Percentiles rank a stretch among this genome's conserved stretches.
Evolutionary conservation across 1,284 basidiomycete species (phyloP).

Genomic region (Neonothopanus nambi): DNA sequence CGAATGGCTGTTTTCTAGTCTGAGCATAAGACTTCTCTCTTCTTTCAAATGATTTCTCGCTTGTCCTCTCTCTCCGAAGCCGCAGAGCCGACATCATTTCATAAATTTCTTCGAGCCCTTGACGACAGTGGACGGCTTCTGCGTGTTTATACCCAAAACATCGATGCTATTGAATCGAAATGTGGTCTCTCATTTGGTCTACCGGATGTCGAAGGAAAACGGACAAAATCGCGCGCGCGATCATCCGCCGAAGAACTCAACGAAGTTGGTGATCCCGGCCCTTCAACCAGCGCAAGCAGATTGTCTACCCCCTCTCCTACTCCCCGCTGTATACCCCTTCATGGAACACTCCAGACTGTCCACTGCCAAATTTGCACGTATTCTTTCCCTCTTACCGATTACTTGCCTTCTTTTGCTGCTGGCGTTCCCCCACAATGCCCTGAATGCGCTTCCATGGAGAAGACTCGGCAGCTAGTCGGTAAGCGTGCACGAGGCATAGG

Average conservation of each 20-base stretch:
- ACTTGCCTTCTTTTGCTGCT: slow-evolving; percentile 54
- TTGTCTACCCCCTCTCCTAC: slow-evolving; percentile 41
- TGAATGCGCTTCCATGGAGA: slow-evolving; percentile 71
- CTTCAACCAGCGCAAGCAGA: slow-evolving; percentile 10
- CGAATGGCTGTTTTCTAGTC: slow-evolving; percentile 45
- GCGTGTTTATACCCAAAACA: slow-evolving; percentile 94
- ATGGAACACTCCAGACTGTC: slow-evolving; percentile 81
- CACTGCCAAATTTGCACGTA: slow-evolving; percentile 83
- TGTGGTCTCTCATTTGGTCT: slow-evolving; percentile 81
- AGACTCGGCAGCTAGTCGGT: slow-evolving; percentile 70
- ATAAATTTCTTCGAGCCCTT: slow-evolving; percentile 72
- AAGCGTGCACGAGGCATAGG: slow-evolving; percentile 85
- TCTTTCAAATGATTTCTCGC: slow-evolving; percentile 88
- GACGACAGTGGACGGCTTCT: slow-evolving; percentile 80
- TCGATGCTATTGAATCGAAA: slow-evolving; percentile 87
- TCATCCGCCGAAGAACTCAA: slow-evolving; percentile 18
- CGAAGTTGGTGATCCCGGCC: slow-evolving; percentile 9
- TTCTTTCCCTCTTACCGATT: slow-evolving; percentile 62
- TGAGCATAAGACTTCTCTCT: slow-evolving; percentile 74
- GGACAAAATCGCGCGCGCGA: slow-evolving; percentile 48
- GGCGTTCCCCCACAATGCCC: slow-evolving; percentile 80
- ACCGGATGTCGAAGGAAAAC: slow-evolving; percentile 58
- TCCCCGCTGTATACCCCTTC: slow-evolving; percentile 86
- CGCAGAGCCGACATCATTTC: slow-evolving; percentile 84
- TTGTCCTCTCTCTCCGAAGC: slow-evolving; percentile 73